A percentile compares a stretch with the other conserved stretches of the same genome.
phyloP scores from a whole-genome alignment of 192 early-diverging fungal species.

The Chytriomyces sp. region DNA sequence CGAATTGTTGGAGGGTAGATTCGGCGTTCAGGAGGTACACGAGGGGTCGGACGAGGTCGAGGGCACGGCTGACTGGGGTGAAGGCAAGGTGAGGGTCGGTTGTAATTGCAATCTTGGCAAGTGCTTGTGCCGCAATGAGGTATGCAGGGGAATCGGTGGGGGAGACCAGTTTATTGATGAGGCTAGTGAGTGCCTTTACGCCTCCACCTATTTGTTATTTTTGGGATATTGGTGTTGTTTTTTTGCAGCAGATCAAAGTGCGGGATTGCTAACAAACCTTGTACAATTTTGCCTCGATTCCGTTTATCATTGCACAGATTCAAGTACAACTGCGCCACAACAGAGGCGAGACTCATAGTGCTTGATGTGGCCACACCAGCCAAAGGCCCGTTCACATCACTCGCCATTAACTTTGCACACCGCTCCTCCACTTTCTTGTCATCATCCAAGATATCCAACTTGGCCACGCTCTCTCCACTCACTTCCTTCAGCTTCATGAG shows the following conservation, averaged over 20 bases:
- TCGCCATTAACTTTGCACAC: background rate
- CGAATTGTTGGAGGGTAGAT: constrained; percentile 73
- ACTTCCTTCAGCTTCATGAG: constrained; percentile 75
- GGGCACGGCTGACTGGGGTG: constrained; percentile 56
- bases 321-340: constrained; percentile 66
- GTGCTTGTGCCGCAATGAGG: constrained; percentile 72
- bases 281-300: constrained; percentile 75
- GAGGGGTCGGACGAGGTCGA: constrained; percentile 74
- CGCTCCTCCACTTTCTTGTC: constrained; percentile 67
- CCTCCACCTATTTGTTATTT: constrained; percentile 60
- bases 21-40: constrained; percentile 62
- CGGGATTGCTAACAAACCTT: constrained; percentile 35
- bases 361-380: constrained; percentile 28
- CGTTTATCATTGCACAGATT: constrained; percentile 71
- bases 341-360: constrained; percentile 63
- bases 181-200: constrained; percentile 61
- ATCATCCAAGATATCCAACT: constrained; percentile 58
- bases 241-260: background rate
- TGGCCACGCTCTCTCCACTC: constrained; percentile 45
- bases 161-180: constrained; percentile 42
- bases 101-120: constrained; percentile 93
- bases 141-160: constrained; percentile 21
- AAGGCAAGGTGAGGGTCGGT: constrained; percentile 88
- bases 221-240: background rate
- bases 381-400: constrained; percentile 1